phyloP scores from a whole-genome alignment of 371 early-diverging fungal genomes.

The Blakeslea trispora region DNA sequence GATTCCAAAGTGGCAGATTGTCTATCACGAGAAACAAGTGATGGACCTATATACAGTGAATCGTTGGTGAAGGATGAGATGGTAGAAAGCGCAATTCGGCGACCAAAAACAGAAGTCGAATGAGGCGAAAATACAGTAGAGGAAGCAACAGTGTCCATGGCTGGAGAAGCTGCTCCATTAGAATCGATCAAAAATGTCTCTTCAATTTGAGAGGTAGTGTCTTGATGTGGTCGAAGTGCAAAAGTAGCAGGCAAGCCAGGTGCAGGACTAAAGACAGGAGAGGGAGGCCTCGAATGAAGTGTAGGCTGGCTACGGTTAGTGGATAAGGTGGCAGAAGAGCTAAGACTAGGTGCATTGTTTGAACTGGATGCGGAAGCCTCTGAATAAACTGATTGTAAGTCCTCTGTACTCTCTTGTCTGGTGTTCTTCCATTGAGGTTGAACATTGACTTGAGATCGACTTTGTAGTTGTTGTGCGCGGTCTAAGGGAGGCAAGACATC shows the following conservation, averaged over 20 bases:
- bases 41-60: conserved; percentile 12
- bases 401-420: conserved; percentile 13
- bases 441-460: not conserved
- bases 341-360: conserved; percentile 36
- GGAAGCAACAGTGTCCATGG: conserved; percentile 46
- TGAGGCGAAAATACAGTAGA: conserved; percentile 40
- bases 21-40: conserved; percentile 10
- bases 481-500: conserved; percentile 23
- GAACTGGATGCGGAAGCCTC: conserved; percentile 25
- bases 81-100: conserved; percentile 30
- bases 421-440: not conserved
- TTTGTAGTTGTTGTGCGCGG: not conserved
- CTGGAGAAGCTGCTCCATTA: conserved; percentile 27
- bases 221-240: conserved; percentile 25
- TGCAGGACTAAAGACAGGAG: conserved; percentile 38
- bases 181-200: conserved; percentile 26
- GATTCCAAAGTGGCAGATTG: conserved; percentile 18
- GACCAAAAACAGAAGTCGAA: conserved; percentile 24
- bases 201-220: conserved; percentile 21
- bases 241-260: conserved; percentile 45
- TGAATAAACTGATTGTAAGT: conserved; percentile 29
- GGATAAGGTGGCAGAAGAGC: conserved; percentile 30
- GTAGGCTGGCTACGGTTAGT: conserved; percentile 25
- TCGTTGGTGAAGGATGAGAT: conserved; percentile 32
- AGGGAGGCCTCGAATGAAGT: conserved; percentile 38